These are phyloP conservation scores for Yamadazyma diospyri DNA, from an alignment of 1,139 yeast species.

Conservation along the genomic window DNA sequence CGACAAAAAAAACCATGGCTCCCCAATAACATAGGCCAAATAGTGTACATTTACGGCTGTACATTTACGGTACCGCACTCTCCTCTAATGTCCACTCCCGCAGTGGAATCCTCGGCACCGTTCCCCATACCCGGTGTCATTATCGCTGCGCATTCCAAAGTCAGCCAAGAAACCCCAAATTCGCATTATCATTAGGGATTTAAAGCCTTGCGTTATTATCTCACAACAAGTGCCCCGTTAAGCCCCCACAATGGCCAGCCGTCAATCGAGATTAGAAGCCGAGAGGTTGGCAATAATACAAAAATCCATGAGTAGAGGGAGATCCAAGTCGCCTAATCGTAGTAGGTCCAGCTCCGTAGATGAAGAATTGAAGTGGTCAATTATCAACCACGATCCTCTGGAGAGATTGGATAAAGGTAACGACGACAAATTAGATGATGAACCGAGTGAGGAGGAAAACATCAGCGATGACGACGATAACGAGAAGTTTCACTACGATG, in stretches of 20 bases:
- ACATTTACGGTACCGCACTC: too few species aligned
- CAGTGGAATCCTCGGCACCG: too few species aligned
- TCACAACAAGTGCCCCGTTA: too few species aligned
- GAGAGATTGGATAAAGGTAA: conserved; percentile 36
- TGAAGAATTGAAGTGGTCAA: conserved; percentile 46
- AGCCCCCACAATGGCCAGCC: too few species aligned
- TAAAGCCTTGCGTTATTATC: too few species aligned
- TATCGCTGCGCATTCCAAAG: too few species aligned
- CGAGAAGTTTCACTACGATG: conserved; percentile 58
- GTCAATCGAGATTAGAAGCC: conserved; percentile 41
- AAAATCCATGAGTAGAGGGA: conserved; percentile 37
- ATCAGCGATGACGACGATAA: conserved; percentile 59
- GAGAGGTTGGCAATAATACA: conserved; percentile 43
- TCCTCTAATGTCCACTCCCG: too few species aligned
- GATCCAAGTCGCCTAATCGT: conserved; percentile 37
- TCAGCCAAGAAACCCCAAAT: conserved; percentile 2
- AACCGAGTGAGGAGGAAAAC: conserved; percentile 62
- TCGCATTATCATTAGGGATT: conserved; percentile 1
- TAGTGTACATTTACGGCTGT: neutral
- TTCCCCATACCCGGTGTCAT: too few species aligned
- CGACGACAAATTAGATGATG: conserved; percentile 13
- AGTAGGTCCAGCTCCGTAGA: conserved; percentile 37
- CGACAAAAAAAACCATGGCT: too few species aligned
- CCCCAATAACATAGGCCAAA: neutral
- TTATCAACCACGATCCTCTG: conserved; percentile 56